Base-by-base conservation (phyloP, 2,329 filamentous ascomycete species). In the Xylaria digitata region DNA sequence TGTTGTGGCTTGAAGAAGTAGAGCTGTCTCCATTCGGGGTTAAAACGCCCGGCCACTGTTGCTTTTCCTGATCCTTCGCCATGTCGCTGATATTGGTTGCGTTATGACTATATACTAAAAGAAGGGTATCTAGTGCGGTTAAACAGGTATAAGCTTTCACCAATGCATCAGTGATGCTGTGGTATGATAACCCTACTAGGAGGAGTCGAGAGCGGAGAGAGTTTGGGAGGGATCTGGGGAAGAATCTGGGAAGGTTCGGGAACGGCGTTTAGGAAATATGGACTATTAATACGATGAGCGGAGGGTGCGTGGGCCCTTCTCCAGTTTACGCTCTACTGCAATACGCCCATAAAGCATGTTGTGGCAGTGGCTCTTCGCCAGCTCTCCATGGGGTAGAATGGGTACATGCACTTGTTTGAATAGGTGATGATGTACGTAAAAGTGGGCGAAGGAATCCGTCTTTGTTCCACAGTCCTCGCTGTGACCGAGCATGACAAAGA, bases 61-160 rank as follows among this genome's bases (percentile, higher is more conserved):
- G 50, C 60, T 63, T 63, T 50, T 63, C 60, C 45, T 49, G 53
- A 21, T 30, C 52, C 21, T n/a, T 32, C 52, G 52, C 60, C 60
- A 63, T 63, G 23, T 34, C 23, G 60, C 40, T 43, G 32, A 56
- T 21, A 19, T 8, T 21, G 21, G 32, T 43, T 37, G 32, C n/a
- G 19, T 26, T 37, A 15, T 21, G 23, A 42, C 3, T 32, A 50
- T 56, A 50, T 62, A 43, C 42, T 45, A n/a, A 32, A 55, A 7
- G 15, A 48, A 42, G 34, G 32, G 23, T 32, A 48, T 56, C 21
- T 13, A 19, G 50, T 6, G 42, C 32, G 43, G 43, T 32, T 32
- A 32, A 62, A 40, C 21, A 40, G 17, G 15, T 17, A 11, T 7
- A 32, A 13, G 21, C 37, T 9, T 46, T 45, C 26, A 42, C 52